These are phyloP conservation scores for Phanerochaete sordida DNA, from an alignment of 768 basidiomycete genomes.

Conservation along the genomic window DNA sequence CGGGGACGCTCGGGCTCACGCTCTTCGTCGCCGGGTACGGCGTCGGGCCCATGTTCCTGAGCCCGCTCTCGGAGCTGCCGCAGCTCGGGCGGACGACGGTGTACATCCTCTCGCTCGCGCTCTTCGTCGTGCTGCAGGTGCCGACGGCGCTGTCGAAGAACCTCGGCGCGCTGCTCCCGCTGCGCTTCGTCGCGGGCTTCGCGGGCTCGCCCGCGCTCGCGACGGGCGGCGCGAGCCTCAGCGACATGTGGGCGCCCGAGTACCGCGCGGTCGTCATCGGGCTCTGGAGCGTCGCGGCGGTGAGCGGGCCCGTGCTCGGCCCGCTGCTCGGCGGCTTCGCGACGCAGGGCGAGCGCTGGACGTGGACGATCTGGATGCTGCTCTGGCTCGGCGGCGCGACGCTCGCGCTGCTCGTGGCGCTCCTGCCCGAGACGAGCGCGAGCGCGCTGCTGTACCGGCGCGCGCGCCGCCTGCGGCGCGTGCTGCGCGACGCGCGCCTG, in stretches of 20 bases:
- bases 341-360: slow-evolving; percentile 28
- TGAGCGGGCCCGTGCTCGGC: slow-evolving; percentile 28
- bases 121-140: slow-evolving; percentile 32
- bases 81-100: slow-evolving; percentile 29
- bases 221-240: slow-evolving; percentile 28
- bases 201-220: slow-evolving; percentile 31
- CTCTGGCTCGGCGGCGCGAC: slow-evolving; percentile 29
- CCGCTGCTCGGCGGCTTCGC: slow-evolving; percentile 33
- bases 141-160: slow-evolving; percentile 31
- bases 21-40: slow-evolving; percentile 25
- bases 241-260: slow-evolving; percentile 21
- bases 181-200: slow-evolving; percentile 33
- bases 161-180: slow-evolving; percentile 28
- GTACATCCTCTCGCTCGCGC: slow-evolving; percentile 29
- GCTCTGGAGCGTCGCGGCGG: slow-evolving; percentile 26
- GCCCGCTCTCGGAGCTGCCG: slow-evolving; percentile 31
- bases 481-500: slow-evolving; percentile 26
- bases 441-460: slow-evolving; percentile 27
- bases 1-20: slow-evolving; percentile 29
- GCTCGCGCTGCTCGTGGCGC: slow-evolving; percentile 25
- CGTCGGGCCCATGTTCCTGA: slow-evolving; percentile 15
- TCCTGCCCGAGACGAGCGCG: slow-evolving; percentile 28
- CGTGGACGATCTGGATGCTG: slow-evolving; percentile 33
- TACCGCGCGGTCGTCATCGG: slow-evolving; percentile 25
- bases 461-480: slow-evolving; percentile 26